A percentile compares a stretch with the other conserved stretches of the same genome.
Evolutionary conservation across 164 flowering plant species (phyloP).

Genomic region (Akebia trifoliata): DNA sequence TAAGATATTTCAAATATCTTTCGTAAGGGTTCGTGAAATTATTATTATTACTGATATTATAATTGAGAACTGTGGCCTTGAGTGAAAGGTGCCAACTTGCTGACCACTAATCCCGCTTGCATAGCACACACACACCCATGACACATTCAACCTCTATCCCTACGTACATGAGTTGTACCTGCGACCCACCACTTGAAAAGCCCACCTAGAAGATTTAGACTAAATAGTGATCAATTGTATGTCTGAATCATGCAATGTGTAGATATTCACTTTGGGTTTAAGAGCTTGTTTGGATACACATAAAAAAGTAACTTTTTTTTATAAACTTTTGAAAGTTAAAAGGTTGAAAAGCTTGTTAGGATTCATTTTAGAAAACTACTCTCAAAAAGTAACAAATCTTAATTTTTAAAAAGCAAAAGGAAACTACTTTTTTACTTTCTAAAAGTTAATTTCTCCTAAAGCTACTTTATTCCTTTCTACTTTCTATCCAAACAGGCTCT

Average conservation of each 20-base stretch:
- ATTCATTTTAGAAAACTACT: too few relatives aligned
- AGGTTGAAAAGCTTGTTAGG: too few relatives aligned
- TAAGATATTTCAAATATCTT: not conserved
- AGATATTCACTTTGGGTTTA: not conserved
- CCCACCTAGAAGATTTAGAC: too few relatives aligned
- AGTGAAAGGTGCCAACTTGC: not conserved
- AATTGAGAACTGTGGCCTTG: not conserved
- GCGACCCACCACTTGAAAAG: not conserved
- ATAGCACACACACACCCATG: too few relatives aligned
- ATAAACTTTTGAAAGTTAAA: too few relatives aligned
- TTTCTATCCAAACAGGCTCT: too few relatives aligned
- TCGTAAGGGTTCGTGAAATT: not conserved
- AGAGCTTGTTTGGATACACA: conserved; percentile 2
- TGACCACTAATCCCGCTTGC: not conserved
- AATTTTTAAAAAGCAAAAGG: too few relatives aligned
- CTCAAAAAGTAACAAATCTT: too few relatives aligned
- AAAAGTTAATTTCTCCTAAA: too few relatives aligned
- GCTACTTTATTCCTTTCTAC: too few relatives aligned
- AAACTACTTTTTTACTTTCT: too few relatives aligned
- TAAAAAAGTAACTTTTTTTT: too few relatives aligned
- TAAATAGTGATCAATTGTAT: not conserved
- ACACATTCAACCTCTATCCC: not conserved
- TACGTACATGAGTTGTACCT: not conserved
- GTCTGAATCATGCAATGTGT: not conserved
- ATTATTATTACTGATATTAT: not conserved